phyloP scores from a whole-genome alignment of 2,329 filamentous ascomycete species.

The Neoscytalidium dimidiatum region DNA sequence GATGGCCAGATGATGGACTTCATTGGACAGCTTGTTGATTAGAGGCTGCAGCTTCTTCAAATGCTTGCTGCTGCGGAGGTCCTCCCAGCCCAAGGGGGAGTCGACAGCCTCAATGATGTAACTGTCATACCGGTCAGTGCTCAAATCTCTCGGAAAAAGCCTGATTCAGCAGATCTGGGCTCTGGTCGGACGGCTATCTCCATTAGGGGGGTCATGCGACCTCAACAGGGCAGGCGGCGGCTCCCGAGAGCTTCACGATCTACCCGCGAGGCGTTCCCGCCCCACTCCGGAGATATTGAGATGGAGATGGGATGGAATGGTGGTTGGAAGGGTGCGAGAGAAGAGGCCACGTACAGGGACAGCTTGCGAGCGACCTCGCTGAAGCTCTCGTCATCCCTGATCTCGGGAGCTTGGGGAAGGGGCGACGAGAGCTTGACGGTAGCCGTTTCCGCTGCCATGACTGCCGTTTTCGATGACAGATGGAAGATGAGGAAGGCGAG shows the following conservation, averaged over 20 bases:
- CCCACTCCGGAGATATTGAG: constrained; percentile 25
- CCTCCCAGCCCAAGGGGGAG: constrained; percentile 71
- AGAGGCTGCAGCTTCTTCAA: constrained; percentile 60
- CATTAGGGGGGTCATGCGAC: constrained; percentile 7
- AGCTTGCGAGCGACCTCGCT: constrained; percentile 68
- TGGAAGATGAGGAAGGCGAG: constrained; percentile 10
- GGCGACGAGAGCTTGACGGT: constrained; percentile 9
- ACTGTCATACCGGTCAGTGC: constrained; percentile 25
- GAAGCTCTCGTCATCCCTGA: constrained; percentile 61
- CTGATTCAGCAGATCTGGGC: not conserved
- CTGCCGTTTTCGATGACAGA: not conserved
- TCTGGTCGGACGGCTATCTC: constrained; percentile 14
- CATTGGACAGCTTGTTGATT: constrained; percentile 64
- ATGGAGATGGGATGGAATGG: constrained; percentile 1
- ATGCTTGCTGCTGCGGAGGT: constrained; percentile 67
- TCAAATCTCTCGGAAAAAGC: constrained; percentile 1
- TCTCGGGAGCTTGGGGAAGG: constrained; percentile 54
- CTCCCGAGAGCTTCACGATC: constrained; percentile 13
- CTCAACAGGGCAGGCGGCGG: constrained; percentile 11
- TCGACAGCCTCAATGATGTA: constrained; percentile 59
- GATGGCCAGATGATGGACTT: constrained; percentile 68
- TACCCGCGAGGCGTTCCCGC: not conserved
- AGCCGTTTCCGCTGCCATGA: constrained; percentile 11
- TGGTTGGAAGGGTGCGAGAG: not conserved
- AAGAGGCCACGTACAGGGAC: constrained; percentile 51